Base-by-base conservation (phyloP, 73 alveolate genomes). In the Blepharisma japonicum region DNA sequence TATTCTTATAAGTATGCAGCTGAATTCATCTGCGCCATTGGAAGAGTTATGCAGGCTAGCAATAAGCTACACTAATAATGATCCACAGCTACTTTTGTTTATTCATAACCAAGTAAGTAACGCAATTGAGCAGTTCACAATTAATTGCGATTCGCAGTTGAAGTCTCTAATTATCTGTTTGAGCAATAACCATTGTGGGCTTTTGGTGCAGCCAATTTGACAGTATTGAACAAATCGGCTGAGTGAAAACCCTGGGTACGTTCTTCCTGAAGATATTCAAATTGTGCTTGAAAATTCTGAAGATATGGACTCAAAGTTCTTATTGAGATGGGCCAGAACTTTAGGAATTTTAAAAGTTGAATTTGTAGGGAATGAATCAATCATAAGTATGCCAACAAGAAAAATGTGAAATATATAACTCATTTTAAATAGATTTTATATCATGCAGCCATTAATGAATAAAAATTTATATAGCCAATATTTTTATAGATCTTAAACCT, bases 141-240 rank as follows among this genome's bases (percentile, higher is more conserved):
- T 61, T 20, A 25, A 14, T 14, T 18, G 18, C 14, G 74, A 61
- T 61, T 14, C 38, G 0, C 74, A 61, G 23, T 2, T 61, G 47
- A n/a, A 61, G 14, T 61, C 74, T 8, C 47, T 61, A 18, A 8
- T 61, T 20, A 61, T 14, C 2, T n/a, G 47, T 25, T 9, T 61
- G 39, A 39, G 18, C 14, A 61, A 39, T 25, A 61, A n/a, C 23
- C 47, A 39, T n/a, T 61, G 49, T 14, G 23, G 74, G 2, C 23
- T 61, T n/a, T 61, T 61, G 2, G 47, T 61, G 2, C 74, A 61
- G 47, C 74, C 74, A 18, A 39, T 61, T 61, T 61, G 74, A 48
- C 14, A 25, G 14, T 61, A 61, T 25, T 61, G 39, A 48, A 61
- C 23, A 39, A 61, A 61, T 14, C 11, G n/a, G 39, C 47, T 61